Evolutionary conservation across 1,284 basidiomycete genomes (phyloP).

Genomic region (Lentinula novae-zelandiae): DNA sequence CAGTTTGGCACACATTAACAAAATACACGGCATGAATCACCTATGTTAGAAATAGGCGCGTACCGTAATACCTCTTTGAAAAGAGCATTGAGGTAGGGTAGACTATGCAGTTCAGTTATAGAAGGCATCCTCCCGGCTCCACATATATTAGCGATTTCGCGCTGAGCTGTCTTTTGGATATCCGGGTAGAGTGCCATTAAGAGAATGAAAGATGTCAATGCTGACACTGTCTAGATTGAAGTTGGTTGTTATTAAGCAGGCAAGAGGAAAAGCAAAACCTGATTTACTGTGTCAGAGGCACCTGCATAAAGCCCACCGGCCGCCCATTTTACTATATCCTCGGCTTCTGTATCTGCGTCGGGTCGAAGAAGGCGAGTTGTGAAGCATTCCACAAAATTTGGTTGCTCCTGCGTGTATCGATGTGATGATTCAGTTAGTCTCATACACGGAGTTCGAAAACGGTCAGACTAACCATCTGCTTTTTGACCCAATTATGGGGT

Average conservation of each 20-base stretch:
- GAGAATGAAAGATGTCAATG: constrained; percentile 42
- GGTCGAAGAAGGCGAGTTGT: constrained; percentile 32
- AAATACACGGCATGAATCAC: constrained; percentile 23
- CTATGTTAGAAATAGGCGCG: constrained; percentile 43
- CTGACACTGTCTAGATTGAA: constrained; percentile 37
- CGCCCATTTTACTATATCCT: constrained; percentile 41
- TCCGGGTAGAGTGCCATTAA: constrained; percentile 49
- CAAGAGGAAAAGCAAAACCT: background rate
- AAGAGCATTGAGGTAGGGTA: constrained; percentile 48
- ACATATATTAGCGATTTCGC: constrained; percentile 39
- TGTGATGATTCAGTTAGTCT: background rate
- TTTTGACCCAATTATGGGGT: constrained; percentile 38
- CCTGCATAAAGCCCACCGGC: constrained; percentile 42
- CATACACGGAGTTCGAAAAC: background rate
- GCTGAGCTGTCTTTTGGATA: constrained; percentile 37
- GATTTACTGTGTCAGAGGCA: constrained; percentile 38
- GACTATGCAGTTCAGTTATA: constrained; percentile 31
- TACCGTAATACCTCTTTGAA: constrained; percentile 51
- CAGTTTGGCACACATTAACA: background rate
- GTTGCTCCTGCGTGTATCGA: constrained; percentile 18
- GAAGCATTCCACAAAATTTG: constrained; percentile 31
- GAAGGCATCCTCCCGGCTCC: constrained; percentile 35
- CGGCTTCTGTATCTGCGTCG: constrained; percentile 27
- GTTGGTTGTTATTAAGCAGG: background rate
- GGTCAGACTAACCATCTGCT: constrained; percentile 31